Evolutionary conservation across 306 rosid genomes (phyloP), one percentile per base, ranked within the genome.

Genomic region (Ochetophila trinervis): DNA sequence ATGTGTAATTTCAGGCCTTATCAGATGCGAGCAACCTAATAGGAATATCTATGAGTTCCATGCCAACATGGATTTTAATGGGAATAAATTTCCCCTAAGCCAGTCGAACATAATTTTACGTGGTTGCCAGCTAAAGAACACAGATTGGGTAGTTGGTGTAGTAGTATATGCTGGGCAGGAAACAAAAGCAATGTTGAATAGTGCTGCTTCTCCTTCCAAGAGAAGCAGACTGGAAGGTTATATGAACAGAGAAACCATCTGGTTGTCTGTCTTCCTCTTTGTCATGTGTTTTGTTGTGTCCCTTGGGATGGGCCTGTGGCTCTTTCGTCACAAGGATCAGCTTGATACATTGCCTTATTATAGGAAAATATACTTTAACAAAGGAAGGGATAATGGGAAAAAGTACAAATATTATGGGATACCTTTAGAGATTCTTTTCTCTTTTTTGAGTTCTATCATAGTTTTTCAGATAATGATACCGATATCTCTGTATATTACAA

Each of bases 381-480:
- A 21, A 13, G 88, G 85, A 37, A 67, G 64, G 13, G 79, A 81
- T 12, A 65, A 81, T 62, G 80, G 84, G 53, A 81, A 78, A 74
- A 82, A 54, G 67, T 88, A 83, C 55, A 86, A 82, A 63, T 94
- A 79, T 74, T 90, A 90, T 83, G 97, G 97, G 68, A 81, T 88
- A 64, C 91, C 91, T 1, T 76, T 88, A 96, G 99, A 94, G 65
- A 81, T 83, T 5, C 84, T 94, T 82, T 87, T 94, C 84, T 86
- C 99, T 69, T 94, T 94, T 69, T 76, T 94, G 87, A 94, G 95
- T 78, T 90, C 99, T 65, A 64, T 94, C 49, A 94, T 94, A 60
- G 97, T 94, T 78, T 94, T 94, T 74, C 99, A 94, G 91, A 94
- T 94, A 37, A 94, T 94, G 99, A 94, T 94, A 80, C 99, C 99